These are phyloP conservation scores for Trichosporon sp. DNA, from an alignment of 1,284 basidiomycete species.

Conservation along the genomic window DNA sequence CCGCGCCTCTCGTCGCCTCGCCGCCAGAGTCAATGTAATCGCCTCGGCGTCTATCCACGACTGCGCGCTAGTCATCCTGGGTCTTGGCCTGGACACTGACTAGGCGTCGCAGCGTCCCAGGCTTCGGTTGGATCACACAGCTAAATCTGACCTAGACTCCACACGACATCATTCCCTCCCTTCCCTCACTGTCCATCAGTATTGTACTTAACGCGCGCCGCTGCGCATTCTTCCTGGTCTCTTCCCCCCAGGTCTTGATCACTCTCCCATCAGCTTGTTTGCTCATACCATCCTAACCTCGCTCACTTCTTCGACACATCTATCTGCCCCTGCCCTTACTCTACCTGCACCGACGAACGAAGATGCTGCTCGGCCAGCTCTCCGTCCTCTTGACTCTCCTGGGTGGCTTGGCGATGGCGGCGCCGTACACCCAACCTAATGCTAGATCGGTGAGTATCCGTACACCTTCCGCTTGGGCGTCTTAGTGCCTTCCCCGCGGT, in stretches of 20 bases:
- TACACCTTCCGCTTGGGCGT: too few relatives aligned
- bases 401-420: neutral
- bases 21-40: neutral
- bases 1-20: neutral
- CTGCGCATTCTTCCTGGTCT: neutral
- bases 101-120: too few relatives aligned
- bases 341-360: neutral
- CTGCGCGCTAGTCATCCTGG: constrained; percentile 11
- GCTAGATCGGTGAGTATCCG: neutral
- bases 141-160: constrained; percentile 5
- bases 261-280: neutral
- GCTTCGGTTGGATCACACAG: neutral
- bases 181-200: constrained; percentile 9
- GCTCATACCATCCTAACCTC: neutral
- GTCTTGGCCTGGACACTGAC: neutral
- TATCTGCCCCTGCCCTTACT: neutral
- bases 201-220: neutral
- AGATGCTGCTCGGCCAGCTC: constrained; percentile 17
- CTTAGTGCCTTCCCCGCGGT: neutral
- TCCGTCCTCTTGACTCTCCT: neutral
- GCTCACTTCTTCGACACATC: neutral
- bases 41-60: constrained; percentile 9
- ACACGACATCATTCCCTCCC: neutral
- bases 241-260: constrained; percentile 9
- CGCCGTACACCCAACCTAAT: neutral